phyloP scores from a whole-genome alignment of 768 basidiomycete species.

The Tylopilus sp. region DNA sequence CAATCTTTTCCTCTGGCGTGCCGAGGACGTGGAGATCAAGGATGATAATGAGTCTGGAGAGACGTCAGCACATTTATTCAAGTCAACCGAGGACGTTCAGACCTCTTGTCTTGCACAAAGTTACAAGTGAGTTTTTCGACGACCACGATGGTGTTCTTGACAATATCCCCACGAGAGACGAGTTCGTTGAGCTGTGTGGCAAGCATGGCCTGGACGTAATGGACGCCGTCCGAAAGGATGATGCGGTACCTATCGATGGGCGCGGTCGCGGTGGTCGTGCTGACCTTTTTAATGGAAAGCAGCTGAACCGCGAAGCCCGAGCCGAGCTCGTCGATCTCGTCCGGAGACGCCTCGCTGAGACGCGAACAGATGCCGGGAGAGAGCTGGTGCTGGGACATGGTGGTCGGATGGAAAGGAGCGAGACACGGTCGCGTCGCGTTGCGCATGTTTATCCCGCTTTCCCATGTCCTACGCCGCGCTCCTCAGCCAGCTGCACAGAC shows the following conservation, averaged over 20 bases:
- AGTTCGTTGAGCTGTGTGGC: conserved; percentile 85
- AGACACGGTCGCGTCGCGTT: conserved; percentile 13
- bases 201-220: conserved; percentile 92
- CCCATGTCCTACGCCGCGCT: conserved; percentile 24
- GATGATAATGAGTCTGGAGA: conserved; percentile 72
- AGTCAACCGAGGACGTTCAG: conserved; percentile 20
- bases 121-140: conserved; percentile 80
- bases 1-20: conserved; percentile 66
- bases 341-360: conserved; percentile 40
- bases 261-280: conserved; percentile 28
- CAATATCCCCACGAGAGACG: conserved; percentile 59
- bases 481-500: conserved; percentile 26
- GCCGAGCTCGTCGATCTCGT: conserved; percentile 29
- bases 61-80: conserved; percentile 1
- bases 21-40: conserved; percentile 61
- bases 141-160: conserved; percentile 64
- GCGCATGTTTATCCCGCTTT: conserved; percentile 2
- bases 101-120: conserved; percentile 78
- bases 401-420: conserved; percentile 6
- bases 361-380: conserved; percentile 54
- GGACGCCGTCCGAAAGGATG: conserved; percentile 84
- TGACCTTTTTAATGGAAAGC: conserved; percentile 80
- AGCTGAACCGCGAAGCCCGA: conserved; percentile 64
- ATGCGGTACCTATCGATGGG: conserved; percentile 64
- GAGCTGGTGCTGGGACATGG: conserved; percentile 42